phyloP scores from a whole-genome alignment of 208 protist species.

The Acanthamoeba sp. region DNA sequence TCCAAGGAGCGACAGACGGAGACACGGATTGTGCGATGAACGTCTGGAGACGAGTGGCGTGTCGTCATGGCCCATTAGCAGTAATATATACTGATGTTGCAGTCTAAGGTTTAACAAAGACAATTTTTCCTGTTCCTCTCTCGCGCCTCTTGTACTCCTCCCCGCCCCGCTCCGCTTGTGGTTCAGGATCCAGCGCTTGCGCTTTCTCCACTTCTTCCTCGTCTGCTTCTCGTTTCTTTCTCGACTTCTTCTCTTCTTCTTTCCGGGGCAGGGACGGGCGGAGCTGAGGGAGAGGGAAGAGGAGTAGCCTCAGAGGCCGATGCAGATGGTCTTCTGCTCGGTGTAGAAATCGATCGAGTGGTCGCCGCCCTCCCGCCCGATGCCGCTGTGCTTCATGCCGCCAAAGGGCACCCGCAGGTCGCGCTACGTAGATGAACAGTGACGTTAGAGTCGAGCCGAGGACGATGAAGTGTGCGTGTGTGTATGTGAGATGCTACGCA shows the following conservation, averaged over 20 bases:
- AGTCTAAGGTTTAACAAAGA: constrained; percentile 72
- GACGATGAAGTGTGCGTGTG: not conserved
- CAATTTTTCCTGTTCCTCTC: not conserved
- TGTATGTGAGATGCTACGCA: not conserved
- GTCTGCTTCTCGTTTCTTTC: no score
- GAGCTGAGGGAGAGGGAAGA: no score
- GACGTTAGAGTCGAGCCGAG: no score
- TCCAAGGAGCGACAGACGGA: not conserved
- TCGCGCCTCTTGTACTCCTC: not conserved
- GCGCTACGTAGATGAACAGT: constrained; percentile 1
- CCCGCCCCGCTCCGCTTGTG: not conserved
- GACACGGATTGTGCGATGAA: not conserved
- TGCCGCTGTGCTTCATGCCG: constrained; percentile 81
- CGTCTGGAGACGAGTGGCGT: constrained; percentile 53
- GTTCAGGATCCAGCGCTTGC: no score
- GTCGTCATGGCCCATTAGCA: constrained; percentile 37
- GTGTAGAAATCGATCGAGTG: constrained; percentile 88
- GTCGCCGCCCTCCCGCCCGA: constrained; percentile 87
- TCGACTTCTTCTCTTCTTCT: no score
- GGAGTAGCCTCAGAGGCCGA: constrained; percentile 69
- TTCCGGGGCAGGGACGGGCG: no score
- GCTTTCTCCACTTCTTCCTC: no score
- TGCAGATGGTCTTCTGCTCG: constrained; percentile 89
- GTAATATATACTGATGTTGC: constrained; percentile 61
- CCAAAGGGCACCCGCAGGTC: constrained; percentile 88